Evolutionary conservation across 2,329 filamentous ascomycete species (phyloP).

Genomic region (Tolypocladium endophyticum): DNA sequence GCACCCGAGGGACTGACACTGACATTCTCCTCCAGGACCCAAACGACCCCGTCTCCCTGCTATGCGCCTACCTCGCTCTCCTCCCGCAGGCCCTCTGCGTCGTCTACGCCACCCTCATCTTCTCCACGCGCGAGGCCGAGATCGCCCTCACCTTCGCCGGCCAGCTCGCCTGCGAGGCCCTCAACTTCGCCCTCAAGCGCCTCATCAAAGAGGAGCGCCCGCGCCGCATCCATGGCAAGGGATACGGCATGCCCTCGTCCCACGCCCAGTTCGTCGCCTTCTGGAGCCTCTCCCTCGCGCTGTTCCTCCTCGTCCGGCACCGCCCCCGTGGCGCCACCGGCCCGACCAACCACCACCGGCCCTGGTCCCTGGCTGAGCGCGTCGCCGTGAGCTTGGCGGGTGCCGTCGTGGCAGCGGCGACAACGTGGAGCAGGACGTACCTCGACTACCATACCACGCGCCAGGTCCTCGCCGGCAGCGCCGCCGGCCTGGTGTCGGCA

Average conservation of each 20-base stretch:
- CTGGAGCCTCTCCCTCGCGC: constrained; percentile 72
- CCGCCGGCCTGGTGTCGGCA: constrained; percentile 61
- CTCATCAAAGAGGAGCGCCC: constrained; percentile 89
- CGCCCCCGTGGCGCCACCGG: constrained; percentile 32
- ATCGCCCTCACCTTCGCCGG: constrained; percentile 83
- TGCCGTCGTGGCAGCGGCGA: constrained; percentile 50
- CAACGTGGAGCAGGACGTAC: constrained; percentile 79
- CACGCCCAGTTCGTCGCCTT: constrained; percentile 93
- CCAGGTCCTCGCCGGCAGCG: constrained; percentile 75
- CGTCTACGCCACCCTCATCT: constrained; percentile 80
- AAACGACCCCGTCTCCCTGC: constrained; percentile 68
- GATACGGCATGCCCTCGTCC: constrained; percentile 93
- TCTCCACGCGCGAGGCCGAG: constrained; percentile 84
- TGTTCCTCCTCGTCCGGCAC: constrained; percentile 81
- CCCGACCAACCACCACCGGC: constrained; percentile 18
- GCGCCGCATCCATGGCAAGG: constrained; percentile 73
- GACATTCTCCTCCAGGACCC: constrained; percentile 56
- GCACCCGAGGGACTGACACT: not conserved
- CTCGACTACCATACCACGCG: constrained; percentile 82
- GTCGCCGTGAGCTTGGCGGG: constrained; percentile 41
- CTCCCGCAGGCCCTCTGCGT: constrained; percentile 86
- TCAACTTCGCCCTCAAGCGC: constrained; percentile 85
- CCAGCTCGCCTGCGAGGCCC: constrained; percentile 80
- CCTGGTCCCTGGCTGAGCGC: constrained; percentile 53
- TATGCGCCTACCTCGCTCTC: constrained; percentile 89